phyloP scores from a whole-genome alignment of 1,284 basidiomycete species.

The Erythrobasidium hasegawianum region DNA sequence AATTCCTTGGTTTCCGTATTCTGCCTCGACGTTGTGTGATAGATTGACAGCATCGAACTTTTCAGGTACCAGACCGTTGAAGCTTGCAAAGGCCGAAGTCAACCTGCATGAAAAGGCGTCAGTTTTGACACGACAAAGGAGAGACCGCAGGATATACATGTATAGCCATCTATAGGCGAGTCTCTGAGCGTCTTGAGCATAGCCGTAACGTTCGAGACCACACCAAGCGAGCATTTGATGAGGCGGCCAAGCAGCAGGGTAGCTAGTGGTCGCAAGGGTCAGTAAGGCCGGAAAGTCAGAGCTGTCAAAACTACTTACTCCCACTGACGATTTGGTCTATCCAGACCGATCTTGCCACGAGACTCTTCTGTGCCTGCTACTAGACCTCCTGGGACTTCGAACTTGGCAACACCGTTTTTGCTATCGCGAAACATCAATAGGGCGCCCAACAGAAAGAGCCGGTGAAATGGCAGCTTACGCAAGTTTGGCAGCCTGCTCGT shows the following conservation, averaged over 20 bases:
- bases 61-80: constrained; percentile 95
- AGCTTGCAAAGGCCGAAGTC: constrained; percentile 58
- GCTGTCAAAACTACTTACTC: constrained; percentile 50
- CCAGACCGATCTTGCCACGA: constrained; percentile 87
- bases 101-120: constrained; percentile 57
- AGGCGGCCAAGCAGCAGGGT: constrained; percentile 69
- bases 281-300: constrained; percentile 53
- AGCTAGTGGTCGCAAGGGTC: constrained; percentile 37
- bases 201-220: constrained; percentile 91
- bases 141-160: constrained; percentile 62
- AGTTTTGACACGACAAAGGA: no score
- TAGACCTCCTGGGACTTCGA: constrained; percentile 92
- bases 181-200: constrained; percentile 85
- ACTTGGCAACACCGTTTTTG: constrained; percentile 80
- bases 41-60: constrained; percentile 97
- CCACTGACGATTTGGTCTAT: constrained; percentile 98
- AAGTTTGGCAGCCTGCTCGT: constrained; percentile 87
- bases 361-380: constrained; percentile 96
- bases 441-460: no score
- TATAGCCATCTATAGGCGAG: constrained; percentile 94
- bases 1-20: constrained; percentile 84
- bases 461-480: constrained; percentile 59
- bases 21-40: constrained; percentile 92
- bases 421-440: constrained; percentile 53
- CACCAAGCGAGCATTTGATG: constrained; percentile 98